Evolutionary conservation across 75 land plant species (phyloP).

Genomic region (Chamaecyparis obtusa): DNA sequence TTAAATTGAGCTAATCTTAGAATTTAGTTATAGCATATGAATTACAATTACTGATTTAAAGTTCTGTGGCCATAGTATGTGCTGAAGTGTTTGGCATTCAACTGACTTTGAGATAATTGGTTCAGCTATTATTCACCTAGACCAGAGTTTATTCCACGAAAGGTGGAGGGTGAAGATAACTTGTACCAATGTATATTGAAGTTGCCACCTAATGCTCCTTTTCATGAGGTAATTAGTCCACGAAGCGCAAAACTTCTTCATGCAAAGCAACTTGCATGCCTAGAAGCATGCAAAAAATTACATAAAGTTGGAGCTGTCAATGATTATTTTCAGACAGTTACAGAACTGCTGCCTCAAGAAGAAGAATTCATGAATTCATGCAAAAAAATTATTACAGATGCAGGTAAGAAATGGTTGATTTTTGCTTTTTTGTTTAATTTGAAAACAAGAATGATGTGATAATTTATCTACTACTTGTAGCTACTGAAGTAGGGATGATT

Average conservation of each 20-base stretch:
- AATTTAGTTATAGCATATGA: background rate
- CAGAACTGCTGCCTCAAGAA: slow-evolving; percentile 35
- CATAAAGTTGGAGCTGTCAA: slow-evolving; percentile 72
- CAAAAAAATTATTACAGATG: slow-evolving; percentile 26
- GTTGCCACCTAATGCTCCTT: slow-evolving; percentile 81
- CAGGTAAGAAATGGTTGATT: slow-evolving; percentile 29
- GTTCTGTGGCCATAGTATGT: background rate
- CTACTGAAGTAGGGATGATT: background rate
- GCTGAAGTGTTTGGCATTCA: background rate
- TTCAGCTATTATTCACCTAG: slow-evolving; percentile 71
- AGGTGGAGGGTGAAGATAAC: slow-evolving; percentile 17
- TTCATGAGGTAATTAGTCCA: slow-evolving; percentile 63
- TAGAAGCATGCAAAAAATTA: slow-evolving; percentile 84
- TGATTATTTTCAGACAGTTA: slow-evolving; percentile 62
- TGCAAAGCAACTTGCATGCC: slow-evolving; percentile 77
- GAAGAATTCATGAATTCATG: slow-evolving; percentile 12
- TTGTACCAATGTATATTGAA: slow-evolving; percentile 53
- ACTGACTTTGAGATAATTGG: background rate
- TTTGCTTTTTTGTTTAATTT: background rate
- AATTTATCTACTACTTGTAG: background rate
- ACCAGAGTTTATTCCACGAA: slow-evolving; percentile 39
- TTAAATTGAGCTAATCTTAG: background rate
- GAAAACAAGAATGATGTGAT: background rate
- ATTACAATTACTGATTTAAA: background rate
- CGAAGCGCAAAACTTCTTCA: slow-evolving; percentile 19